Base-by-base conservation (phyloP, 2,329 filamentous ascomycete species). In the Fusarium torreyae region DNA sequence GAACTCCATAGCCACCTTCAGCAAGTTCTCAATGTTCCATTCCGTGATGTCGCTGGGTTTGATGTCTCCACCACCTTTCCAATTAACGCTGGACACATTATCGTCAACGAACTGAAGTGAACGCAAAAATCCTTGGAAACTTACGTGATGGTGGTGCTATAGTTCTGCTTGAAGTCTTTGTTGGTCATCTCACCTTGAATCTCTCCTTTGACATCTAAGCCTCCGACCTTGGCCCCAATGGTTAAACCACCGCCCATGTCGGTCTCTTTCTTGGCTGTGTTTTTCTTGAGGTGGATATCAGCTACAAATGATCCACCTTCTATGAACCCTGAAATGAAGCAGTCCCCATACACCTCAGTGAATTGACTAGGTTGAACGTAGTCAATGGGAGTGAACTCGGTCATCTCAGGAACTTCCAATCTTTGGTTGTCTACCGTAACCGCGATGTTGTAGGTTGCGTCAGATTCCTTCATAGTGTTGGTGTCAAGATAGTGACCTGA, bases 251-350 rank as follows among this genome's bases (percentile, higher is more conserved):
- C 58, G 7, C 58, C 51, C n/a, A 62, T 44, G 15, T 51, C 39
- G 39, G 24, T 54, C 3, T 28, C 42, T 6, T 54, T 49, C 4
- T 55, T 45, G 10, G 50, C 34, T 26, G 53, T 48, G 6, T 42
- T 42, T 6, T 51, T 24, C 11, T 45, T 54, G 18, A 34, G 36
- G 18, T 38, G 26, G 36, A 66, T 46, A 3, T 42, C 24, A 15
- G 57, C 57, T 45, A 50, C 43, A 17, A 66, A 63, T n/a, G 63
- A 54, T 7, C 59, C 57, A 1, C 66, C 68, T 33, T 63, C 55
- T 6, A 66, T 34, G 39, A 66, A 66, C 3, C 63, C 63, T 15
- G 68, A 70, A 42, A 73, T 71, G 50, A 65, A 73, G 61, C 57
- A 58, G 17, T 62, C 55, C 3, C 68, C 70, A 22, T 70, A 72